phyloP scores from a whole-genome alignment of 768 basidiomycete genomes.

The Tylopilus balloui region DNA sequence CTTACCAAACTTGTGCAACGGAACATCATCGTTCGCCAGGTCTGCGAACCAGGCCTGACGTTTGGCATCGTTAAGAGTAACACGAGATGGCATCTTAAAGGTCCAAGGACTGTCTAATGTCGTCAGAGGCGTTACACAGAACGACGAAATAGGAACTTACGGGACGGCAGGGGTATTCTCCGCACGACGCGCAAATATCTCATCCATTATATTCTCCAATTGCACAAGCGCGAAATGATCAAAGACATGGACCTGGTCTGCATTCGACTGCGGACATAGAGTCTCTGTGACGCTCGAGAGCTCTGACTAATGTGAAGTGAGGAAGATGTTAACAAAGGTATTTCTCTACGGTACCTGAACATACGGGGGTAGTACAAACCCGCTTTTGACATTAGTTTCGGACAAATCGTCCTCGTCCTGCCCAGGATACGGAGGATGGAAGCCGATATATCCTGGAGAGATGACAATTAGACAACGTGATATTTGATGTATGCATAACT shows the following conservation, averaged over 20 bases:
- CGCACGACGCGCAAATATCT: constrained; percentile 61
- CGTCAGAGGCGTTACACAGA: neutral
- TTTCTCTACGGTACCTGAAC: constrained; percentile 50
- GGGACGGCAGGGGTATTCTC: constrained; percentile 56
- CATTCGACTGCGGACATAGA: constrained; percentile 11
- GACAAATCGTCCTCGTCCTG: constrained; percentile 76
- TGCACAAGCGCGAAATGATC: constrained; percentile 50
- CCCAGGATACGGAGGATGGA: constrained; percentile 67
- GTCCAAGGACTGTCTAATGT: constrained; percentile 43
- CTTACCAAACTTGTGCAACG: constrained; percentile 76
- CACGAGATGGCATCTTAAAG: constrained; percentile 78
- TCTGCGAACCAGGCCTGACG: constrained; percentile 81
- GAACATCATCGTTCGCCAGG: constrained; percentile 75
- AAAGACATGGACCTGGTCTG: constrained; percentile 42
- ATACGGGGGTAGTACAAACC: constrained; percentile 49
- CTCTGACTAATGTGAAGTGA: constrained; percentile 21
- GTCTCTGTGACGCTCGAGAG: constrained; percentile 11
- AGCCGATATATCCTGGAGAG: constrained; percentile 64
- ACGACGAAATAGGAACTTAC: constrained; percentile 39
- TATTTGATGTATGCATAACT: constrained; percentile 11
- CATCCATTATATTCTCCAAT: constrained; percentile 72
- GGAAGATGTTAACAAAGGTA: neutral
- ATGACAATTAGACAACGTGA: neutral
- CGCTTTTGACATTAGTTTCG: constrained; percentile 59
- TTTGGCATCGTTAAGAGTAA: constrained; percentile 75